Base-by-base conservation (phyloP, 495 filamentous ascomycete genomes). In the Sporormia fimetaria region DNA sequence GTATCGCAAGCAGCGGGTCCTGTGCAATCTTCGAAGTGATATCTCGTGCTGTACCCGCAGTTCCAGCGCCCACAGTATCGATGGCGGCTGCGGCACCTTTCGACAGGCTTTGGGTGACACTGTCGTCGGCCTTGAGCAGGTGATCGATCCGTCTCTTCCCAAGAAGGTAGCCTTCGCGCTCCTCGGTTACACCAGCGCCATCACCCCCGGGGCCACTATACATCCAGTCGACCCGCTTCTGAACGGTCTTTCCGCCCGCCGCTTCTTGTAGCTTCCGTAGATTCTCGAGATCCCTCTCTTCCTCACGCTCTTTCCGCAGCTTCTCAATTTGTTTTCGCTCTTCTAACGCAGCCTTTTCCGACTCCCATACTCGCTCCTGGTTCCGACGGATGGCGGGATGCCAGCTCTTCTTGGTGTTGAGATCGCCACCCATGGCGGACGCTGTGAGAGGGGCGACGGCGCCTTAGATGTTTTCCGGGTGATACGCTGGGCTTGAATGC, bases 161-260 rank as follows among this genome's bases (percentile, higher is more conserved):
- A 11, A 98, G 69, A 5, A 98, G 62, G 56, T 93, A 96, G 6
- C 82, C 85, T 52, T 98, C 90, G 72, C 81, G 86, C 61, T 96
- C 92, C 57, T 94, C 87, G 0, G 79, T 80, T 41, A 84, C 85
- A 33, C 86, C 83, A 15, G 69, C 73, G 49, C 80, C 78, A 18
- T 82, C 84, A 49, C 74, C 77, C 24, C 81, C 79, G 6, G 90
- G 86, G 1, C 87, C 90, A 50, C 76, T 68, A 63, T 98, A 98
- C 84, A 98, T 94, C 83, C 92, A 98, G 54, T 98, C 88, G 14
- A 98, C 90, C 9, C 85, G 74, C 47, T 85, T 76, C 2, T 76
- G 57, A 23, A 75, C 71, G 42, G 76, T 80, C 42, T 72, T 70
- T 12, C 87, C 86, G 22, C 92, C 92, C 9, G 85, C 81, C 26